Conservation (phyloP, 345 rosid species). For the Carallia pectinifolia region DNA sequence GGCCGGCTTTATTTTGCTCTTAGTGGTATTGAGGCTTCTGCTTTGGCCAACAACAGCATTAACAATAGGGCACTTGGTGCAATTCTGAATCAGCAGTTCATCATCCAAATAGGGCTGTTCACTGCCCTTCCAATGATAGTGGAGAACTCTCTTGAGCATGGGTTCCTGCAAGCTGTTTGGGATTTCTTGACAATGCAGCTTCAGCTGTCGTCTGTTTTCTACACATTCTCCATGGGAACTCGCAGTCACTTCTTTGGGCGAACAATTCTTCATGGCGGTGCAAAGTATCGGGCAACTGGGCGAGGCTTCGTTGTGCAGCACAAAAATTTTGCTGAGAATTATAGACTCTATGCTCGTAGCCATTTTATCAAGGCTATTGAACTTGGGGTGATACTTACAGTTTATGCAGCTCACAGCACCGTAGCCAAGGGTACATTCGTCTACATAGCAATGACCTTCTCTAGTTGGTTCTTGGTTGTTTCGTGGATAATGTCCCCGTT, state of each 20-base stretch:
- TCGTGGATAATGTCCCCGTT: conserved; percentile 89
- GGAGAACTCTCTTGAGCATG: conserved; percentile 91
- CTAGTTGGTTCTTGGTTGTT: conserved; percentile 82
- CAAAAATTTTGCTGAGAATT: conserved; percentile 87
- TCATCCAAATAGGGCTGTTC: conserved; percentile 84
- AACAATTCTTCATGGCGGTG: conserved; percentile 94
- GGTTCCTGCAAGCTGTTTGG: conserved; percentile 90
- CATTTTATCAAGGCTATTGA: conserved; percentile 88
- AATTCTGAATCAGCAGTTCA: conserved; percentile 82
- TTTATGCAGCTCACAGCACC: conserved; percentile 80
- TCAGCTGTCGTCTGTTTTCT: conserved; percentile 90
- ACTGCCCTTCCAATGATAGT: conserved; percentile 97
- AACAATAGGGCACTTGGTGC: conserved; percentile 57
- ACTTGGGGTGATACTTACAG: conserved; percentile 70
- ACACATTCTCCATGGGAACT: conserved; percentile 96
- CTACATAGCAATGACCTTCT: conserved; percentile 76
- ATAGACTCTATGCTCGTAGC: conserved; percentile 78
- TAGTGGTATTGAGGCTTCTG: conserved; percentile 80
- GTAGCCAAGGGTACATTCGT: conserved; percentile 69
- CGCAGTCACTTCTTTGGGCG: conserved; percentile 94
- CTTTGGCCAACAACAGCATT: conserved; percentile 42
- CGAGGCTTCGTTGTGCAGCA: conserved; percentile 96
- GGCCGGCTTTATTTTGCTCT: conserved; percentile 88
- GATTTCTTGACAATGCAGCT: conserved; percentile 95
- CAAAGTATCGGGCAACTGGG: conserved; percentile 96